phyloP scores from a whole-genome alignment of 2,329 filamentous ascomycete species.

The Monilinia laxa region DNA sequence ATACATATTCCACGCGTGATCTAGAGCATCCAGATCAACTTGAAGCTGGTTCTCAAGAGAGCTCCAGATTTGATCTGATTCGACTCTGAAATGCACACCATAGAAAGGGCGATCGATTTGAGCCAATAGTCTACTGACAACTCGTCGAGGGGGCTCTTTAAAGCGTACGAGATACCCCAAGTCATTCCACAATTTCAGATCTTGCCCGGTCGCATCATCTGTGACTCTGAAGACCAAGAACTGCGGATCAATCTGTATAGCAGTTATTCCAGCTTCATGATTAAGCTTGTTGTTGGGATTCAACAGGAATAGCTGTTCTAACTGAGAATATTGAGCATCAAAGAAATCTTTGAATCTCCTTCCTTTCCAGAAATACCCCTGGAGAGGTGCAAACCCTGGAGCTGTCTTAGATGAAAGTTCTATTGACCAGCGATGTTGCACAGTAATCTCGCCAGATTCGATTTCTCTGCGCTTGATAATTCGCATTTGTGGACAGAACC shows the following conservation, averaged over 20 bases:
- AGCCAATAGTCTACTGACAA: conserved; percentile 34
- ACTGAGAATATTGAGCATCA: conserved; percentile 26
- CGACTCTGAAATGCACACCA: conserved; percentile 43
- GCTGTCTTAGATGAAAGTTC: conserved; percentile 30
- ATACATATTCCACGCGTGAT: conserved; percentile 39
- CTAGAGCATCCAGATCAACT: conserved; percentile 42
- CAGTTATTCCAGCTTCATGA: conserved; percentile 36
- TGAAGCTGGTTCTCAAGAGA: conserved; percentile 41
- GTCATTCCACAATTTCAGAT: conserved; percentile 43
- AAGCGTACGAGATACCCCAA: conserved; percentile 40
- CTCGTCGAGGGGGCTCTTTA: conserved; percentile 35
- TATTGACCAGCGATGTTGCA: conserved; percentile 35
- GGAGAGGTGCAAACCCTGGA: conserved; percentile 34
- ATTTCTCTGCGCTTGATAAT: conserved; percentile 38
- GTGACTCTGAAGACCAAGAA: conserved; percentile 43
- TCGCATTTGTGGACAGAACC: conserved; percentile 41
- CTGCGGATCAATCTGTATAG: conserved; percentile 38
- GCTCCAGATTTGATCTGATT: conserved; percentile 44
- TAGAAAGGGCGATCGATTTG: conserved; percentile 38
- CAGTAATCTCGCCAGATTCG: conserved; percentile 24
- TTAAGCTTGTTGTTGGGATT: conserved; percentile 24
- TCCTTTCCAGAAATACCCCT: conserved; percentile 19
- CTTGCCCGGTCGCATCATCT: conserved; percentile 42
- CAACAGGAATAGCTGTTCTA: conserved; percentile 24
- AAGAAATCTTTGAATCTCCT: conserved; percentile 37